phyloP scores from a whole-genome alignment of 305 asterid species.

The Plantago lanceolata region DNA sequence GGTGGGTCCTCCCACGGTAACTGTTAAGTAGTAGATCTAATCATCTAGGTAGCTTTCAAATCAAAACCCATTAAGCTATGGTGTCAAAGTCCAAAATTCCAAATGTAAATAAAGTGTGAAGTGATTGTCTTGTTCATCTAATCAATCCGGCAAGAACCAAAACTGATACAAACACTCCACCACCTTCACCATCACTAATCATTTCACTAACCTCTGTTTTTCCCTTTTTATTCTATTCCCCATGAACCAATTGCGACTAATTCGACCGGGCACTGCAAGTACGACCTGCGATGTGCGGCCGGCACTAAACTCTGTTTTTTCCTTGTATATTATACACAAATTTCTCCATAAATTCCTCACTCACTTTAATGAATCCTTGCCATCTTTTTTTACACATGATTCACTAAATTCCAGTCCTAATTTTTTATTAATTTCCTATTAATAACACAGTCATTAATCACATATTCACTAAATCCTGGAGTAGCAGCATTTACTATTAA shows the following conservation, averaged over 20 bases:
- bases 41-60: no score
- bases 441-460: background rate
- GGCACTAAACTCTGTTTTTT: no score
- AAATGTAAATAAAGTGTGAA: background rate
- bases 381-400: background rate
- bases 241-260: no score
- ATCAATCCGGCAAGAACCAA: background rate
- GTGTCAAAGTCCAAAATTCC: background rate
- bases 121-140: conserved; percentile 2
- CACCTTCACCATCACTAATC: conserved; percentile 2
- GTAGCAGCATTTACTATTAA: background rate
- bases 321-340: no score
- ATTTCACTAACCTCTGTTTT: background rate
- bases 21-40: no score
- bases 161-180: conserved; percentile 8
- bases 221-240: no score
- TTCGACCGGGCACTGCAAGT: no score
- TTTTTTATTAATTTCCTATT: background rate
- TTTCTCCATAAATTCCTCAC: background rate
- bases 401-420: background rate
- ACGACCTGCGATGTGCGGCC: no score
- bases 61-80: background rate
- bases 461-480: background rate
- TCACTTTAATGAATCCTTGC: background rate
- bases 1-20: no score